Base-by-base conservation (phyloP, 148 eudicot species). In the Rhododendron henanense region DNA sequence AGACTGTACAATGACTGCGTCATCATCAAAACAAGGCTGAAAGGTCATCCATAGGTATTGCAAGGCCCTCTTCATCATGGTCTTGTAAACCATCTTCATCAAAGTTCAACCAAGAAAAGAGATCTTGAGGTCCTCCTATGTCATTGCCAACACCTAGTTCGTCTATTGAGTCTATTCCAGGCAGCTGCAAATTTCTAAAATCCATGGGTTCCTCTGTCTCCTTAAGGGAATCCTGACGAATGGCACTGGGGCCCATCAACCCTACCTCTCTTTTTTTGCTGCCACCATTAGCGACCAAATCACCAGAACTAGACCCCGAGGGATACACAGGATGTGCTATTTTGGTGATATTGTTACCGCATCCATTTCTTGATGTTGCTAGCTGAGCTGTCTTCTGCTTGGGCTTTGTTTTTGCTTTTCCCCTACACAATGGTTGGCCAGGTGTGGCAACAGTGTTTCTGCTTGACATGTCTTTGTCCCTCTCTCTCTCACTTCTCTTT, bases 401-500 rank as follows among this genome's bases (percentile, higher is more conserved):
- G 61, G 95, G 97, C 92, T 96, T 95, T 45, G 97, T 41, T 88
- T 96, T 96, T 57, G 94, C 88, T 86, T 92, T 95, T 25, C 97
- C 98, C 85, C 91, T 90, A n/a, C 90, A 88, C 76, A 89, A 90
- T 28, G 93, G 89, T 31, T 91, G 90, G 79, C 94, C 91, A 31
- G 85, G 87, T 87, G 92, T 93, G 59, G 93, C 85, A 83, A 88
- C 79, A 53, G 85, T 41, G 67, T 79, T 90, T 85, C 86, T 84
- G 76, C 37, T 87, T 53, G 86, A 85, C 18, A 81, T 23, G 81
- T 88, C 87, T 80, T 81, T 85, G 45, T 79, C 88, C 81, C 84
- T 87, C 23, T 94, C 98, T 84, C 97, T 90, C 33, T 94, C 98
- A 83, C 94, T 96, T 90, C 98, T 93, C 89, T 95, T 96, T 67